Conservation (phyloP, 208 protist genomes). For the Hexamita inflata region DNA sequence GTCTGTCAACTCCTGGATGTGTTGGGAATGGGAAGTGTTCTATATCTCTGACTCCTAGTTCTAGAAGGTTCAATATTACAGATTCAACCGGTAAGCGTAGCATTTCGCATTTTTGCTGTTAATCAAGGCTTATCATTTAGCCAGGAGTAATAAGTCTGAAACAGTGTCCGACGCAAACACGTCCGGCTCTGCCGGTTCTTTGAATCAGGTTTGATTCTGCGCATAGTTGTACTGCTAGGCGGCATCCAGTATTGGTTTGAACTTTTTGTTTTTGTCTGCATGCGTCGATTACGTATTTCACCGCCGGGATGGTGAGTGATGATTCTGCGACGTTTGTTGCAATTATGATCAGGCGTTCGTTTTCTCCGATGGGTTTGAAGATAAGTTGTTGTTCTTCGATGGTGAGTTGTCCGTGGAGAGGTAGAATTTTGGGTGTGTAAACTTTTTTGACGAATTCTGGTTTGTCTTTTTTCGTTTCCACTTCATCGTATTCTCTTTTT, state of each 20-base stretch:
- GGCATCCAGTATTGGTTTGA: neutral
- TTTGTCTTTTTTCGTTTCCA: neutral
- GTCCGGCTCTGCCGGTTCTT: constrained; percentile 26
- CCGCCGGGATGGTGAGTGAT: constrained; percentile 95
- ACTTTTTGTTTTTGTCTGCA: constrained; percentile 49
- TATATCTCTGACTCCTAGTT: too few relatives aligned
- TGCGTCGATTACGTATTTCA: constrained; percentile 73
- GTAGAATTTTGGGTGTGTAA: neutral
- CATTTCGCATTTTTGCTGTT: too few relatives aligned
- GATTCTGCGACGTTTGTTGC: constrained; percentile 99
- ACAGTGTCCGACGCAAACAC: neutral
- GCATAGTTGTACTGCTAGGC: neutral
- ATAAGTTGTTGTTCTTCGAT: neutral
- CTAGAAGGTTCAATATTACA: too few relatives aligned
- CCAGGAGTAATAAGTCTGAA: constrained; percentile 20
- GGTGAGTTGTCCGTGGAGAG: neutral
- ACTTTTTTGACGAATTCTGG: neutral
- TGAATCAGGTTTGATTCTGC: constrained; percentile 22
- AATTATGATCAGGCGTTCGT: constrained; percentile 68
- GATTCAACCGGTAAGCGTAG: too few relatives aligned
- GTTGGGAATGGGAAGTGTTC: too few relatives aligned
- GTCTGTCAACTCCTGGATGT: too few relatives aligned
- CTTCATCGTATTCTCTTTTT: neutral
- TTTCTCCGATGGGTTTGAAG: neutral
- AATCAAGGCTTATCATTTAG: too few relatives aligned